phyloP scores from a whole-genome alignment of 2,329 filamentous ascomycete species.

The Scytalidium sp. region DNA sequence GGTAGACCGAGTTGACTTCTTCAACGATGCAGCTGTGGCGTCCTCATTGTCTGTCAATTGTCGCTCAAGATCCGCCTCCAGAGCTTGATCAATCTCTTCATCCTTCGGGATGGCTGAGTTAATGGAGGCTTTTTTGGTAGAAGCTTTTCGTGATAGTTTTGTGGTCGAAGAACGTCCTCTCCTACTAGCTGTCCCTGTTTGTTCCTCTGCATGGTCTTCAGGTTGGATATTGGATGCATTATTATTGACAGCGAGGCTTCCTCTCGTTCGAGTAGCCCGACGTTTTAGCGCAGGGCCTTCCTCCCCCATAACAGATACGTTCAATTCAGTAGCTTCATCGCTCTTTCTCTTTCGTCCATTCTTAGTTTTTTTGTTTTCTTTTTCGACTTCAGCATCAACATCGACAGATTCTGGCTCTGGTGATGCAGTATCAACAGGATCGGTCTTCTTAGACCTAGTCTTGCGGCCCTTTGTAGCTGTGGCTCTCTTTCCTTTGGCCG shows the following conservation, averaged over 20 bases:
- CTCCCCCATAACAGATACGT: conserved; percentile 3
- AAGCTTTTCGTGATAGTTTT: conserved; percentile 43
- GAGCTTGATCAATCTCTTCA: conserved; percentile 62
- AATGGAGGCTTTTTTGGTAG: conserved; percentile 44
- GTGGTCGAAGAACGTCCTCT: conserved; percentile 44
- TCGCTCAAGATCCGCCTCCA: conserved; percentile 62
- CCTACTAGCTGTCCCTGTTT: conserved; percentile 36
- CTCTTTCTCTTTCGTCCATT: conserved; percentile 62
- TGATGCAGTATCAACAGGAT: conserved; percentile 42
- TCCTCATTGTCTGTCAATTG: conserved; percentile 53
- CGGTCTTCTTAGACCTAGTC: conserved; percentile 51
- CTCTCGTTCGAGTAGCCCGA: conserved; percentile 39
- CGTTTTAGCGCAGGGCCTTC: conserved; percentile 54
- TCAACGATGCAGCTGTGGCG: neutral
- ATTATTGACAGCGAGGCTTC: conserved; percentile 39
- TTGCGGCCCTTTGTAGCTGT: conserved; percentile 45
- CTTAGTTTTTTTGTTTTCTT: conserved; percentile 10
- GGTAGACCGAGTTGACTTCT: conserved; percentile 12
- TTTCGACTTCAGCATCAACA: conserved; percentile 25
- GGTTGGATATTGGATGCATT: conserved; percentile 28
- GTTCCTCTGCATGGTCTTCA: conserved; percentile 41
- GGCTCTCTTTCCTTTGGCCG: conserved; percentile 52
- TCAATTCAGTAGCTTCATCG: conserved; percentile 42
- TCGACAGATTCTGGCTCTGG: conserved; percentile 29
- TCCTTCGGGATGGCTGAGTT: conserved; percentile 52